phyloP scores from a whole-genome alignment of 495 filamentous ascomycete genomes.

The Pyrenula aspistea region DNA sequence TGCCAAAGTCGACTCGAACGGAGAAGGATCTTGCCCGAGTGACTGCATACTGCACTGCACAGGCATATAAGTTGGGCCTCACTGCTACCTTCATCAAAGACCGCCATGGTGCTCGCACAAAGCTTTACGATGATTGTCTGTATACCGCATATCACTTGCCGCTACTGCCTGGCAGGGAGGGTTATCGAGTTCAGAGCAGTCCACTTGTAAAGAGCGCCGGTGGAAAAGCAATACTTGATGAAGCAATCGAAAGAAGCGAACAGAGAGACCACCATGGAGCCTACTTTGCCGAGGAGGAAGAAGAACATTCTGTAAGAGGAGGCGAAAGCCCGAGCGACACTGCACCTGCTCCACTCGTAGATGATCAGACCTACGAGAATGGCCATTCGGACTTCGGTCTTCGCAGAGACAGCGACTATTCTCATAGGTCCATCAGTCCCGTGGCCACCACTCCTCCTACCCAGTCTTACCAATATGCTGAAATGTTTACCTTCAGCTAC shows the following conservation, averaged over 20 bases:
- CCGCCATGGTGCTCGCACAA: slow-evolving; percentile 84
- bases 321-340: slow-evolving; percentile 27
- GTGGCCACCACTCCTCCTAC: slow-evolving; percentile 32
- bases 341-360: slow-evolving; percentile 9
- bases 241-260: slow-evolving; percentile 94
- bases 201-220: slow-evolving; percentile 86
- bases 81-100: slow-evolving; percentile 80
- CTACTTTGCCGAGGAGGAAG: slow-evolving; percentile 51
- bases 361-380: slow-evolving; percentile 6
- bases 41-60: slow-evolving; percentile 93
- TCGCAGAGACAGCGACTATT: slow-evolving; percentile 8
- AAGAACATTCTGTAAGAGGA: slow-evolving; percentile 20
- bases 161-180: slow-evolving; percentile 69
- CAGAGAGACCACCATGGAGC: slow-evolving; percentile 80
- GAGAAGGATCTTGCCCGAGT: slow-evolving; percentile 73
- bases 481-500: slow-evolving; percentile 98
- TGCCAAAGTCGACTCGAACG: slow-evolving; percentile 78
- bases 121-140: slow-evolving; percentile 97
- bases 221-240: slow-evolving; percentile 82
- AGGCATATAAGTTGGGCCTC: slow-evolving; percentile 77
- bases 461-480: slow-evolving; percentile 61
- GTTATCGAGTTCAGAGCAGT: slow-evolving; percentile 77
- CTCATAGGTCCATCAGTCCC: slow-evolving; percentile 1
- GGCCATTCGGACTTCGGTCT: slow-evolving; percentile 5
- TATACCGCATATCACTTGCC: slow-evolving; percentile 94